Evolutionary conservation across 495 filamentous ascomycete genomes (phyloP), one percentile per base, ranked within the genome.

Genomic region (Neurospora terricola): DNA sequence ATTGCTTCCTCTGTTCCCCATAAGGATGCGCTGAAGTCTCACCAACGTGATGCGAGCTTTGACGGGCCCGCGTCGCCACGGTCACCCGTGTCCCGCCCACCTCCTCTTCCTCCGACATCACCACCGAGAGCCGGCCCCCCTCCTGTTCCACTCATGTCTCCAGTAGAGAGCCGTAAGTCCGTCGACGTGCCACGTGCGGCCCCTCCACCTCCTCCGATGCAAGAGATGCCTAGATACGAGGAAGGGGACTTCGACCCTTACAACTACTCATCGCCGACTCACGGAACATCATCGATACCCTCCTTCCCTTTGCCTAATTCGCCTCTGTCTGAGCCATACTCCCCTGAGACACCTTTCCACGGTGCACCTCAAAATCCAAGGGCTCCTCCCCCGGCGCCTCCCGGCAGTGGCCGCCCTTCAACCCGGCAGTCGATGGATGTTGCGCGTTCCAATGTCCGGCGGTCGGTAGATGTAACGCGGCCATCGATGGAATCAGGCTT

Each of bases 1-100:
- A 98, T 99, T 76, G 94, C 92, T 2, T 92, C 96, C 62, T 91
- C 93, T 38, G 94, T 89, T 11, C 91, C 91, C 48, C 92, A 96
- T 79, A 96, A 96, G 81, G 96, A 97, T 83, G 95, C 96, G 5
- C 80, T 98, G 72, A 96, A 93, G 77, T 80, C 92, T 23, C 93
- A 97, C 81, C 90, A 88, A 38, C 88, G 90, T 62, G 93, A 94
- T 45, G 89, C 91, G 30, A 95, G 91, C 81, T 80, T 91, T 74
- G 88, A 90, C 38, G 88, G 88, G 38, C 81, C 71, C 34, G 80
- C 76, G 12, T 82, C 87, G 2, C 74, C 85, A 42, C 81, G 82
- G 69, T 87, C 89, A 21, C 85, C 88, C 10, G 75, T 81, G 5
- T 73, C 78, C 16, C 84, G 83, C 48, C 81, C 81, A 69, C 83